Evolutionary conservation across 345 rosid species (phyloP).

Genomic region (Arabis alpina): DNA sequence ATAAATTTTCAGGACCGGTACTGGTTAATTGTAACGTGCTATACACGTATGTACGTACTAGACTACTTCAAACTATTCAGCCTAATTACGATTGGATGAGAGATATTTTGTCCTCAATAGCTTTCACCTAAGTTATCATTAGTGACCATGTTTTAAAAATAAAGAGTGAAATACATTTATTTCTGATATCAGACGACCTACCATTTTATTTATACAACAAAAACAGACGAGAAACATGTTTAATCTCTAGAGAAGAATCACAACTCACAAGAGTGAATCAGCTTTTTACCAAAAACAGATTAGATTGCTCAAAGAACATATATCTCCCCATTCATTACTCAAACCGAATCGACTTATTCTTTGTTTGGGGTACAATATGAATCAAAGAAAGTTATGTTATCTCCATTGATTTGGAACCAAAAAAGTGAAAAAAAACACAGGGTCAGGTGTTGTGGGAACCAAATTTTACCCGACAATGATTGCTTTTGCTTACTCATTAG

Average conservation of each 20-base stretch:
- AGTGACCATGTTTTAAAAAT: neutral
- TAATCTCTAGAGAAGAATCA: neutral
- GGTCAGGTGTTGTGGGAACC: conserved; percentile 21
- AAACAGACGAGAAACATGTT: neutral
- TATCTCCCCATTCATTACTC: neutral
- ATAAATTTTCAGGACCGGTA: too few species aligned
- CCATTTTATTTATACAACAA: too few species aligned
- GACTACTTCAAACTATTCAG: neutral
- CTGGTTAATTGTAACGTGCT: neutral
- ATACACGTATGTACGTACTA: neutral
- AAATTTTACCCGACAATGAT: conserved; percentile 32
- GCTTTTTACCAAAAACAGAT: neutral
- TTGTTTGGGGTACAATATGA: neutral
- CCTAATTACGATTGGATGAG: neutral
- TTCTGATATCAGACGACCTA: too few species aligned
- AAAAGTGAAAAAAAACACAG: conserved; percentile 24
- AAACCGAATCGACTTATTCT: neutral
- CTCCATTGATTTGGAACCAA: neutral
- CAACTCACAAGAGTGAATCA: neutral
- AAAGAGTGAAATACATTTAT: neutral
- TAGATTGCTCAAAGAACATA: conserved; percentile 8
- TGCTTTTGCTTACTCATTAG: conserved; percentile 26
- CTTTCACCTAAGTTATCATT: neutral
- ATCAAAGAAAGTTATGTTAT: neutral
- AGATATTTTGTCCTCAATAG: neutral